These are phyloP conservation scores for Metschnikowia lunata DNA, from an alignment of 805 yeast genomes.

Conservation along the genomic window DNA sequence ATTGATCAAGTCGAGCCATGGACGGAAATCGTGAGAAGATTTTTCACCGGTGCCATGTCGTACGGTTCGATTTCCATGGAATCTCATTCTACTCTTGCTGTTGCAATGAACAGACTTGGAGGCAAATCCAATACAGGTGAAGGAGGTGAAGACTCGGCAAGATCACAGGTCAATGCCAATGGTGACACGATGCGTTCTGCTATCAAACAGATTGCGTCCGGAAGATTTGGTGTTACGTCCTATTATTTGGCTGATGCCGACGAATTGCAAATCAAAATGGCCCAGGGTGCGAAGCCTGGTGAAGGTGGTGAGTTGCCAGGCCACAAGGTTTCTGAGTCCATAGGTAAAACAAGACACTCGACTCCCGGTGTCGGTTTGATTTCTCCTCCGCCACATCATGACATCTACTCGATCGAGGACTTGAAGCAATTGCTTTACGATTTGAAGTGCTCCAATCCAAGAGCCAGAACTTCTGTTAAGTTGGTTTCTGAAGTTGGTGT, in stretches of 20 bases:
- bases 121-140: conserved; percentile 99
- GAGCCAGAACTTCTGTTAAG: conserved; percentile 95
- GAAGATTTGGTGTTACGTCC: conserved; percentile 97
- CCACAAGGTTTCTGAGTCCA: conserved; percentile 78
- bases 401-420: conserved; percentile 96
- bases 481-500: conserved; percentile 98
- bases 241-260: conserved; percentile 93
- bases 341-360: conserved; percentile 94
- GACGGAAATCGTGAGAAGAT: conserved; percentile 97
- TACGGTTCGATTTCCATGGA: conserved; percentile 99
- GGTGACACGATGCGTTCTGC: conserved; percentile 99
- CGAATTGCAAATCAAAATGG: conserved; percentile 96
- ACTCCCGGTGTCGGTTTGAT: conserved; percentile 96
- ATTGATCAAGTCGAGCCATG: conserved; percentile 98
- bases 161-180: conserved; percentile 71
- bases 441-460: conserved; percentile 93
- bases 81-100: conserved; percentile 95
- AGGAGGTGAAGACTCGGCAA: conserved; percentile 97
- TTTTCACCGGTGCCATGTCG: conserved; percentile 99
- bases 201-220: conserved; percentile 95
- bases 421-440: conserved; percentile 94
- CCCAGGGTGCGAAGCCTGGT: conserved; percentile 99
- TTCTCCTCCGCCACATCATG: conserved; percentile 99
- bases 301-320: conserved; percentile 99
- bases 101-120: conserved; percentile 96